Evolutionary conservation across 2,329 filamentous ascomycete species (phyloP).

Genomic region (Helotiales sp.): DNA sequence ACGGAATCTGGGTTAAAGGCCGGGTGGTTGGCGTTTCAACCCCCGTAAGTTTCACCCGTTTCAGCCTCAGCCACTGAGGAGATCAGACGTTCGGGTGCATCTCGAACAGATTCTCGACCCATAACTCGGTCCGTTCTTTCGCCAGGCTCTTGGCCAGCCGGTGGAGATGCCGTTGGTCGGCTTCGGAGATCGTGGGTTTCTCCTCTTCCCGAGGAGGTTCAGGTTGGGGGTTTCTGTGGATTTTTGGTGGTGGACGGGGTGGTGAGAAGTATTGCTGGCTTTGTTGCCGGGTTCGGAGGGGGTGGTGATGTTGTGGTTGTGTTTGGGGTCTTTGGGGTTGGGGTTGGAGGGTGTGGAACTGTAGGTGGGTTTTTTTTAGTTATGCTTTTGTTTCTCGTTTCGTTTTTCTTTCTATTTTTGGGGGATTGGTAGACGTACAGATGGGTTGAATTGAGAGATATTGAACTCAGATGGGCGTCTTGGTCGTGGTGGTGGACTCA

Average conservation of each 20-base stretch:
- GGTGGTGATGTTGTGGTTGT: background rate
- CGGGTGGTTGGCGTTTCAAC: background rate
- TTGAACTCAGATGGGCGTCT: background rate
- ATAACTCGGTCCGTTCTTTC: constrained; percentile 1
- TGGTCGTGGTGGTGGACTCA: background rate
- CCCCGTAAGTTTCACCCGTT: background rate
- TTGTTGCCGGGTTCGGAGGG: background rate
- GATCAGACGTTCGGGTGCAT: constrained; percentile 10
- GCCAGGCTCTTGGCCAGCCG: background rate
- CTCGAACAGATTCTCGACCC: constrained; percentile 9
- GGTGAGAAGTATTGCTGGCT: background rate
- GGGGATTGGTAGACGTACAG: background rate
- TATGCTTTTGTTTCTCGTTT: too few species aligned
- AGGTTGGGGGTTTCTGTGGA: too few species aligned
- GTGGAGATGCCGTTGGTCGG: background rate
- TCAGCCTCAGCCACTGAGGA: constrained; percentile 4
- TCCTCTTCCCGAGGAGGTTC: too few species aligned
- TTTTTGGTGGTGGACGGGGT: background rate
- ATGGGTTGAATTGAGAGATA: background rate
- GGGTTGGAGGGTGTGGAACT: background rate
- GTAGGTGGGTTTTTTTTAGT: background rate
- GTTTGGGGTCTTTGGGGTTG: background rate
- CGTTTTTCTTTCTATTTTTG: too few species aligned
- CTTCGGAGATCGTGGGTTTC: background rate
- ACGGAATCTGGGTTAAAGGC: background rate